Percentiles rank a stretch among this genome's conserved stretches.
phyloP scores from a whole-genome alignment of 345 rosid species.

The Cochlearia excelsa region DNA sequence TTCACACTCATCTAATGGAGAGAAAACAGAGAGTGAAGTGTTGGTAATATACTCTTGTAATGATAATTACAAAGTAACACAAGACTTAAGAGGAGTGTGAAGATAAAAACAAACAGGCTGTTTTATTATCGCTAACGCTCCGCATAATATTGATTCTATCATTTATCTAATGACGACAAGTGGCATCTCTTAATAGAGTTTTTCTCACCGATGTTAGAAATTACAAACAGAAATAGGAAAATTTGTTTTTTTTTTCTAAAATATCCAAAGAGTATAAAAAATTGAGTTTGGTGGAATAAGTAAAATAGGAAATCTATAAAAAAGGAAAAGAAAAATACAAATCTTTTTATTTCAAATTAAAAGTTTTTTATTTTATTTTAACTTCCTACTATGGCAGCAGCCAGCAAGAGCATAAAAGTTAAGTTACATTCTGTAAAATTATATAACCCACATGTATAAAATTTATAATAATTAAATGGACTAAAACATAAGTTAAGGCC shows the following conservation, averaged over 20 bases:
- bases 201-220: background rate
- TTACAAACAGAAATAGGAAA: constrained; percentile 12
- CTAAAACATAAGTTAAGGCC: too few species aligned
- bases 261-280: constrained; percentile 3
- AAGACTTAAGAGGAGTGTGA: constrained; percentile 1
- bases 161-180: constrained; percentile 3
- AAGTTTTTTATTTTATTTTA: too few species aligned
- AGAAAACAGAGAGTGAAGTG: constrained; percentile 18
- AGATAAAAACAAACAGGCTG: constrained; percentile 30
- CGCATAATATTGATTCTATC: background rate
- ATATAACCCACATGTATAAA: too few species aligned
- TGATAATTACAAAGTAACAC: constrained; percentile 4
- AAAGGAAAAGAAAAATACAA: background rate
- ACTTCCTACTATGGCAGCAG: too few species aligned
- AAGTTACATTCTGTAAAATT: too few species aligned
- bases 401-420: too few species aligned
- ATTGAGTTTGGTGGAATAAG: constrained; percentile 1
- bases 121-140: constrained; percentile 19
- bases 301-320: constrained; percentile 2
- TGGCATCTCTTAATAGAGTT: constrained; percentile 10
- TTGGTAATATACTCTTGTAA: constrained; percentile 4
- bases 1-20: constrained; percentile 29
- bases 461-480: too few species aligned
- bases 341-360: background rate
- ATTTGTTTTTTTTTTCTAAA: background rate